phyloP scores from a whole-genome alignment of 2,329 filamentous ascomycete genomes.

The Arachnopeziza araneosa region DNA sequence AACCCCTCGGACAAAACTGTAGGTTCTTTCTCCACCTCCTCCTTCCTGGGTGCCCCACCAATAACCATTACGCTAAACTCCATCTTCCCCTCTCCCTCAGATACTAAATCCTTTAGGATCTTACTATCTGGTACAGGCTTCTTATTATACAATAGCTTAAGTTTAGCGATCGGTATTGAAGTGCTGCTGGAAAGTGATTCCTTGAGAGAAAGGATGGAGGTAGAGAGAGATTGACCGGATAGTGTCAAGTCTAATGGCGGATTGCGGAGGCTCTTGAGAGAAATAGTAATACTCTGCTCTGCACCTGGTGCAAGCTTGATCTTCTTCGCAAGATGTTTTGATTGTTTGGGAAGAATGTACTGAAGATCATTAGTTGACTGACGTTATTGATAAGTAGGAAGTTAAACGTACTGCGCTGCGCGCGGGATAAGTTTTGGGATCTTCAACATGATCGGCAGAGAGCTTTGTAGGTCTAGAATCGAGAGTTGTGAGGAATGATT shows the following conservation, averaged over 20 bases:
- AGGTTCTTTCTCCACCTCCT: slow-evolving; percentile 28
- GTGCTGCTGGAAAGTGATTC: slow-evolving; percentile 58
- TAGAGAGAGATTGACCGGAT: slow-evolving; percentile 55
- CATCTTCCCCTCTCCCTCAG: slow-evolving; percentile 46
- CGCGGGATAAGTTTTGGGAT: slow-evolving; percentile 71
- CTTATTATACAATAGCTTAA: slow-evolving; percentile 81
- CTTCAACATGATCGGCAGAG: slow-evolving; percentile 84
- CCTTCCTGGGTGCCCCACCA: slow-evolving; percentile 52
- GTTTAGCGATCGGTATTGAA: slow-evolving; percentile 64
- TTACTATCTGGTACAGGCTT: slow-evolving; percentile 78
- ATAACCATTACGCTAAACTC: slow-evolving; percentile 89
- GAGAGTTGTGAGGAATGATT: slow-evolving; percentile 73
- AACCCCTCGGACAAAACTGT: slow-evolving; percentile 47
- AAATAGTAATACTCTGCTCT: slow-evolving; percentile 50
- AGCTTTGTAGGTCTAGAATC: slow-evolving; percentile 77
- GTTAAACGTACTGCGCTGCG: slow-evolving; percentile 62
- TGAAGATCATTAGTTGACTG: slow-evolving; percentile 30
- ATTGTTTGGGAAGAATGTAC: slow-evolving; percentile 68
- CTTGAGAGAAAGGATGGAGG: slow-evolving; percentile 77
- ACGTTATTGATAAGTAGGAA: not conserved
- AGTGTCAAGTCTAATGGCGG: slow-evolving; percentile 65
- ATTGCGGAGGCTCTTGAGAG: slow-evolving; percentile 72
- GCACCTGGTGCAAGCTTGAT: slow-evolving; percentile 44
- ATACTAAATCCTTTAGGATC: slow-evolving; percentile 65
- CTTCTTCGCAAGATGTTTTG: slow-evolving; percentile 45